phyloP scores from a whole-genome alignment of 306 rosid species.

The Cicer pinnatifidum region DNA sequence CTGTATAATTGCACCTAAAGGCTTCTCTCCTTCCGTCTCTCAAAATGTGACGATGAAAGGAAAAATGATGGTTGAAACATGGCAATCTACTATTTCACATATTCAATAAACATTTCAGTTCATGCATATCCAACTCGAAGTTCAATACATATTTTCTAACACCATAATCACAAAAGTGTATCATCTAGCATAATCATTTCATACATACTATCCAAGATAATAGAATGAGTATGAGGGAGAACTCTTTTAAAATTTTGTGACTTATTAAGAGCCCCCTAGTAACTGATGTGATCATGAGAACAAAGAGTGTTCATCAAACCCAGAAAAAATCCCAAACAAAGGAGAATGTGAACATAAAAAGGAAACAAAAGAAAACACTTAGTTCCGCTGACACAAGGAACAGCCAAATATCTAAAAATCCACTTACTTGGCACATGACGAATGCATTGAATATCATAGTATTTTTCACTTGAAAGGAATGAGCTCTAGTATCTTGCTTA shows the following conservation, averaged over 20 bases:
- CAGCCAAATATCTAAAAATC: slow-evolving; percentile 23
- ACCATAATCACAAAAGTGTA: slow-evolving; percentile 20
- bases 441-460: slow-evolving; percentile 88
- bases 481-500: slow-evolving; percentile 38
- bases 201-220: slow-evolving; percentile 18
- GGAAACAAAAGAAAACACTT: neutral
- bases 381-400: slow-evolving; percentile 28
- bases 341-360: slow-evolving; percentile 16
- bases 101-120: slow-evolving; percentile 31
- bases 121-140: slow-evolving; percentile 34
- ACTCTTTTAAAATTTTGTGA: neutral
- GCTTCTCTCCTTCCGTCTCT: neutral
- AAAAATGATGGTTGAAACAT: neutral
- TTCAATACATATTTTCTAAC: slow-evolving; percentile 1
- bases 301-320: slow-evolving; percentile 12
- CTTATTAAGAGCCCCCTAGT: slow-evolving; percentile 2
- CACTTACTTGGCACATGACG: slow-evolving; percentile 88
- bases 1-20: neutral
- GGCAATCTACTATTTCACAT: neutral
- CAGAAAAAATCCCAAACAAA: neutral
- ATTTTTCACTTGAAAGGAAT: slow-evolving; percentile 61
- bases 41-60: slow-evolving; percentile 13
- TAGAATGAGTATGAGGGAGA: neutral
- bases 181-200: slow-evolving; percentile 22
- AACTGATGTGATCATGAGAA: slow-evolving; percentile 23